Evolutionary conservation across 2,329 filamentous ascomycete species (phyloP).

Genomic region (Aspergillus ustus): DNA sequence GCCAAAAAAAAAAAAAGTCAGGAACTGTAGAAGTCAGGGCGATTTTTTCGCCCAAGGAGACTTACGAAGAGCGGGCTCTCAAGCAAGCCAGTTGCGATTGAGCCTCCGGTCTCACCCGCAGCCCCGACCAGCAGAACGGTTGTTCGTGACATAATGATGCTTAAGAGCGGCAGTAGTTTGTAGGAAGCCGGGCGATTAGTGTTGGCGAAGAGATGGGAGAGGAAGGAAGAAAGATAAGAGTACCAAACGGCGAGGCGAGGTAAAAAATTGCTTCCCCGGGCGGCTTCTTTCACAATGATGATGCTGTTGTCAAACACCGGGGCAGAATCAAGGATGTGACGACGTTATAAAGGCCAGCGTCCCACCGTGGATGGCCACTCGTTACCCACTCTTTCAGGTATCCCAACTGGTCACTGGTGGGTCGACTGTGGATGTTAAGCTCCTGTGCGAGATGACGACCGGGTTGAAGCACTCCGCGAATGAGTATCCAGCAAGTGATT

Average conservation of each 20-base stretch:
- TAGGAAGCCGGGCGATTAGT: slow-evolving; percentile 1
- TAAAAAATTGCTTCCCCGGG: slow-evolving; percentile 1
- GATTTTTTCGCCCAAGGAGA: not conserved
- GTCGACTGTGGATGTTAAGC: slow-evolving; percentile 38
- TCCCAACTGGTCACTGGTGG: slow-evolving; percentile 36
- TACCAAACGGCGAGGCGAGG: not conserved
- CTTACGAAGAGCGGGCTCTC: slow-evolving; percentile 34
- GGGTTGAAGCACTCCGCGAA: slow-evolving; percentile 12
- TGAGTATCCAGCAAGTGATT: slow-evolving; percentile 14
- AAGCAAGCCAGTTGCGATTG: slow-evolving; percentile 43
- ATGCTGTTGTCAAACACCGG: slow-evolving; percentile 8
- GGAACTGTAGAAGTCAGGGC: slow-evolving; percentile 9
- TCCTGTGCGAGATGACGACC: slow-evolving; percentile 21
- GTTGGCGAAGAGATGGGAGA: not conserved
- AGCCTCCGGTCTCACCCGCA: slow-evolving; percentile 46
- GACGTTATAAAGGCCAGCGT: slow-evolving; percentile 41
- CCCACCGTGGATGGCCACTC: slow-evolving; percentile 32
- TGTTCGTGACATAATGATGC: slow-evolving; percentile 39
- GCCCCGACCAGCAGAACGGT: slow-evolving; percentile 45
- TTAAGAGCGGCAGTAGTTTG: slow-evolving; percentile 14
- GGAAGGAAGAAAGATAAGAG: slow-evolving; percentile 15
- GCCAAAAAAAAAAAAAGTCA: not conserved
- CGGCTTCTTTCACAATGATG: slow-evolving; percentile 18
- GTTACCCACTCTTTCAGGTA: slow-evolving; percentile 39
- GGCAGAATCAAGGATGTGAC: slow-evolving; percentile 33